phyloP scores from a whole-genome alignment of 2,329 filamentous ascomycete species.

The Chaetomiaceae sp. region DNA sequence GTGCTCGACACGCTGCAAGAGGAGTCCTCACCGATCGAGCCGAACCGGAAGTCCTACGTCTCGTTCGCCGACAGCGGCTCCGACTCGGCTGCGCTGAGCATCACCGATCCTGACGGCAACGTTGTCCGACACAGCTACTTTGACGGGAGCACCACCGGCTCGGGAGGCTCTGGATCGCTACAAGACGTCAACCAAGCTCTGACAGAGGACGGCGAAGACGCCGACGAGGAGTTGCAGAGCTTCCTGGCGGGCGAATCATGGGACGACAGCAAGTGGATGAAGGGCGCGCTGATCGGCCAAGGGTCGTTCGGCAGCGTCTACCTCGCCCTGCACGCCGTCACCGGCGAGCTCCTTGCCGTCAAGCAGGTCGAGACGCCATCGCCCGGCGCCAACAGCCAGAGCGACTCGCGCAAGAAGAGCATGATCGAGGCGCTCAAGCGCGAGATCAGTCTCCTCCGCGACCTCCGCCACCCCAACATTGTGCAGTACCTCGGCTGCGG shows the following conservation, averaged over 20 bases:
- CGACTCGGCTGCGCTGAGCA: slow-evolving; percentile 64
- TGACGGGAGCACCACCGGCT: slow-evolving; percentile 61
- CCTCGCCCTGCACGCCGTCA: slow-evolving; percentile 89
- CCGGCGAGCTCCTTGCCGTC: slow-evolving; percentile 93
- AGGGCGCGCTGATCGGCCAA: slow-evolving; percentile 93
- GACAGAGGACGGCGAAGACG: slow-evolving; percentile 85
- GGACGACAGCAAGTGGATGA: slow-evolving; percentile 99
- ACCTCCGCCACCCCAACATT: slow-evolving; percentile 93
- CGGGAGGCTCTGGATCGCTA: slow-evolving; percentile 64
- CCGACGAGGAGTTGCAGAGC: slow-evolving; percentile 81
- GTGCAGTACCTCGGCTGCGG: slow-evolving; percentile 97
- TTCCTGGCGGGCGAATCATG: slow-evolving; percentile 91
- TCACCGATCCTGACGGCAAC: slow-evolving; percentile 74
- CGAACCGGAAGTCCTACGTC: slow-evolving; percentile 90
- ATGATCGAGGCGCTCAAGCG: slow-evolving; percentile 98
- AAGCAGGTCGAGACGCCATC: slow-evolving; percentile 94
- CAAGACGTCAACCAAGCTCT: slow-evolving; percentile 82
- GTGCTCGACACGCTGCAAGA: slow-evolving; percentile 87
- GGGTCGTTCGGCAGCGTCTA: slow-evolving; percentile 96
- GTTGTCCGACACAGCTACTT: slow-evolving; percentile 73
- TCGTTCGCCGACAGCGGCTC: slow-evolving; percentile 74
- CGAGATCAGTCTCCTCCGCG: slow-evolving; percentile 89
- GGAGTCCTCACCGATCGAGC: slow-evolving; percentile 61
- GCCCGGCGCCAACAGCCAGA: slow-evolving; percentile 70
- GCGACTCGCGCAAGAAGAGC: slow-evolving; percentile 87